These are phyloP conservation scores for Aspergillus nanangensis DNA, from an alignment of 495 filamentous ascomycete species.

Conservation along the genomic window DNA sequence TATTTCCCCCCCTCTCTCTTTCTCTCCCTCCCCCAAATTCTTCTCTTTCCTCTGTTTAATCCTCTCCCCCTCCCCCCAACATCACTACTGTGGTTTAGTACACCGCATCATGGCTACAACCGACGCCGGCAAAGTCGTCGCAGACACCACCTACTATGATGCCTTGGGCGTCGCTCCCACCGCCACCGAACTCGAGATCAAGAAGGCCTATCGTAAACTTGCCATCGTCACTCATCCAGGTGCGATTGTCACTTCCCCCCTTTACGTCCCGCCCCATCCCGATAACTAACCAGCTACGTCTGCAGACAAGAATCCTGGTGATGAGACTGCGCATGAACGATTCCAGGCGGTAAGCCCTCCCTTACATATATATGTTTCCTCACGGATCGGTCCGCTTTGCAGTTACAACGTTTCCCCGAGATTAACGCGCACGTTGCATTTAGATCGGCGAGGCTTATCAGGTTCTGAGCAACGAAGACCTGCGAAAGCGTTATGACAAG, in stretches of 20 bases:
- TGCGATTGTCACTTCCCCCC: conserved; percentile 18
- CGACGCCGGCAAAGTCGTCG: conserved; percentile 60
- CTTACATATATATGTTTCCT: neutral
- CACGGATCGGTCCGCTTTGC: no score
- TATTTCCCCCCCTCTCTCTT: neutral
- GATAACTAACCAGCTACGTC: conserved; percentile 4
- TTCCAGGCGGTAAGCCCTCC: conserved; percentile 69
- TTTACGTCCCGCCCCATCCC: neutral
- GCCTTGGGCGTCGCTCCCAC: conserved; percentile 80
- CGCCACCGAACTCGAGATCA: conserved; percentile 94
- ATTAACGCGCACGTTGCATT: no score
- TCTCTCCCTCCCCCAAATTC: neutral
- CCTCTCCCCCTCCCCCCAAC: neutral
- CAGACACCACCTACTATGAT: conserved; percentile 87
- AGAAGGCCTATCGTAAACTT: conserved; percentile 97
- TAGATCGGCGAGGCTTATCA: conserved; percentile 97
- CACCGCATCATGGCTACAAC: neutral
- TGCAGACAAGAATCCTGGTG: conserved; percentile 96
- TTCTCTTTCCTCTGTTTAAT: neutral
- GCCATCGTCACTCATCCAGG: conserved; percentile 78
- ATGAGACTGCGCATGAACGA: conserved; percentile 86
- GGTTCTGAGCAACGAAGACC: conserved; percentile 80
- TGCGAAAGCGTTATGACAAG: conserved; percentile 91
- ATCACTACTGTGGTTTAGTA: no score
- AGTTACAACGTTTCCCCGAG: no score